Evolutionary conservation across 129 eudicot genomes (phyloP).

Genomic region (Calendula officinalis): DNA sequence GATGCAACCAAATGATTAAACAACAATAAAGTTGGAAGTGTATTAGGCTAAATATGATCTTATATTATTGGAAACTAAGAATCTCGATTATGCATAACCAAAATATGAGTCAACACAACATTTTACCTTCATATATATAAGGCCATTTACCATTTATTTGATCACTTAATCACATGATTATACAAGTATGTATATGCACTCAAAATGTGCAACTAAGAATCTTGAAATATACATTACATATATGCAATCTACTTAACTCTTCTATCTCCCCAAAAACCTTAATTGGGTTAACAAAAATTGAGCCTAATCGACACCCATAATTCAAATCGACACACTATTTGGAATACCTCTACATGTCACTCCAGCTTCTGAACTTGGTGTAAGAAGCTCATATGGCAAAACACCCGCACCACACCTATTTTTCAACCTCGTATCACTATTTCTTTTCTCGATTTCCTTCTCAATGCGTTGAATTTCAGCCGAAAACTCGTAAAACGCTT

Average conservation of each 20-base stretch:
- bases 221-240: constrained; percentile 25
- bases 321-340: constrained; percentile 82
- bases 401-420: constrained; percentile 99
- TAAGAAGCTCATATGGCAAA: constrained; percentile 86
- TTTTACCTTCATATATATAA: no score
- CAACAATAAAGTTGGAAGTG: no score
- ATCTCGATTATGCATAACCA: no score
- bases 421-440: constrained; percentile 48
- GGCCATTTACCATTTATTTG: neutral
- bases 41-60: no score
- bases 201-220: constrained; percentile 24
- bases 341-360: constrained; percentile 96
- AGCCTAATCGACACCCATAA: constrained; percentile 12
- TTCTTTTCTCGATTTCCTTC: constrained; percentile 73
- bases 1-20: no score
- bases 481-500: constrained; percentile 71
- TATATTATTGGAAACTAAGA: no score
- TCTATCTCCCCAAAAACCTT: neutral
- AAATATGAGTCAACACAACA: no score
- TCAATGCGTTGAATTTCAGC: constrained; percentile 66
- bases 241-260: constrained; percentile 29
- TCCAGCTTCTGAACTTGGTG: constrained; percentile 88
- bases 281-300: constrained; percentile 9
- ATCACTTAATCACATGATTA: constrained; percentile 1
- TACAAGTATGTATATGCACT: constrained; percentile 13